phyloP scores from a whole-genome alignment of 2,329 filamentous ascomycete species.

The Aspergillus arachidicola region DNA sequence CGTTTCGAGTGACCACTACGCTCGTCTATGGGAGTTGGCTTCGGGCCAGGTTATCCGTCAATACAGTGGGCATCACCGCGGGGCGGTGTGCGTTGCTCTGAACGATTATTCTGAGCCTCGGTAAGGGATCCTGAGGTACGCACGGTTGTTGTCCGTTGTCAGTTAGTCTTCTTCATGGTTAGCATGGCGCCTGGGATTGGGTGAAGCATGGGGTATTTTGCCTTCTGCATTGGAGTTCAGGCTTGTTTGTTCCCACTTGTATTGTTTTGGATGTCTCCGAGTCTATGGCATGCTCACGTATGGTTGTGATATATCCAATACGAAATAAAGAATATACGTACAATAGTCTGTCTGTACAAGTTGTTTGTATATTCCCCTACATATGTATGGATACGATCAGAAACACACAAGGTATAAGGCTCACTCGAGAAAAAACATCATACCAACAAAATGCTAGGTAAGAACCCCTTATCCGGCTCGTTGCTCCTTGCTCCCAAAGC shows the following conservation, averaged over 20 bases:
- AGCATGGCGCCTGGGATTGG: constrained; percentile 28
- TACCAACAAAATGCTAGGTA: neutral
- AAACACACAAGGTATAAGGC: constrained; percentile 9
- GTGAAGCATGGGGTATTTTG: constrained; percentile 9
- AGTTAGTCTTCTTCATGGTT: constrained; percentile 21
- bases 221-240: constrained; percentile 19
- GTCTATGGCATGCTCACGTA: neutral
- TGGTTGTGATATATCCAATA: constrained; percentile 2
- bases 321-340: constrained; percentile 3
- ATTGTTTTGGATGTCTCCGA: constrained; percentile 9
- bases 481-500: constrained; percentile 1
- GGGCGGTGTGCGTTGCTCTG: constrained; percentile 87
- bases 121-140: constrained; percentile 18
- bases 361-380: neutral
- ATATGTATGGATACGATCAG: neutral
- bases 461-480: constrained; percentile 5
- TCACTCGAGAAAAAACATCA: constrained; percentile 9
- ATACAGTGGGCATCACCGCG: constrained; percentile 92
- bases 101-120: constrained; percentile 72
- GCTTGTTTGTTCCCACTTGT: constrained; percentile 8
- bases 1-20: constrained; percentile 91
- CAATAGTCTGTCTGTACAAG: neutral
- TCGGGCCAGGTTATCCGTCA: constrained; percentile 89
- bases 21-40: constrained; percentile 83
- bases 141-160: constrained; percentile 1